Base-by-base conservation (phyloP, 768 basidiomycete genomes). In the Leccinum ochraceum region DNA sequence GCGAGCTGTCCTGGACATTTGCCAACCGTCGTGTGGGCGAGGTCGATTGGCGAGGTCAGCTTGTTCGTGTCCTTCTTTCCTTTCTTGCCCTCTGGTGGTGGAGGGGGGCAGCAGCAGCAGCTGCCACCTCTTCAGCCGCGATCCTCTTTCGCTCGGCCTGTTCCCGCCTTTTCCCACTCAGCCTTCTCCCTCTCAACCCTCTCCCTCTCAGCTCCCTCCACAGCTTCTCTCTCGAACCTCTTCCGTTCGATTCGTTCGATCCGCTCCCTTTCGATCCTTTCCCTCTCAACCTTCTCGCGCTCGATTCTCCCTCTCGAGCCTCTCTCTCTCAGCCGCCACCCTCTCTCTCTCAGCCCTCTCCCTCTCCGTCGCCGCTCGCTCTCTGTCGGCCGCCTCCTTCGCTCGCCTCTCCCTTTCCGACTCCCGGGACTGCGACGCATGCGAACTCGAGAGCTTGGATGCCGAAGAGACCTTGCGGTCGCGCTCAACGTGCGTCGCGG, bases 1-100 rank as follows among this genome's bases (percentile, higher is more conserved):
- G 67, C 78, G 22, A 84, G 75, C 56, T 71, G 75, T 11, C 74
- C 72, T 13, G 77, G 69, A 37, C 75, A 75, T 52, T 76, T 76
- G 30, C 77, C 75, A 24, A 76, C 76, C 20, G 75, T 68, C 16
- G 75, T 63, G 71, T 80, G 66, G 66, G 72, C 67, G 63, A 71
- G 57, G 63, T 77, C 73, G 67, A 79, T 61, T 30, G 74, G 70
- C 17, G 71, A 69, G 53, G 3, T 66, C 4, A 53, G 62, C 58
- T 71, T 70, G 60, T 62, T 72, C 28, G 66, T 49, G 42, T 66
- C 53, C 67, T 73, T 71, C 58, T 22, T 63, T 62, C 13, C 46
- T 57, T 53, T 48, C 51, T 62, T 71, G 52, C 63, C 59, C 53
- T 58, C 69, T 37, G 46, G 39, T 22, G 44, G 53, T 8, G 46